Conservation (phyloP, 306 rosid species). For the Cicer chorassanicum region DNA sequence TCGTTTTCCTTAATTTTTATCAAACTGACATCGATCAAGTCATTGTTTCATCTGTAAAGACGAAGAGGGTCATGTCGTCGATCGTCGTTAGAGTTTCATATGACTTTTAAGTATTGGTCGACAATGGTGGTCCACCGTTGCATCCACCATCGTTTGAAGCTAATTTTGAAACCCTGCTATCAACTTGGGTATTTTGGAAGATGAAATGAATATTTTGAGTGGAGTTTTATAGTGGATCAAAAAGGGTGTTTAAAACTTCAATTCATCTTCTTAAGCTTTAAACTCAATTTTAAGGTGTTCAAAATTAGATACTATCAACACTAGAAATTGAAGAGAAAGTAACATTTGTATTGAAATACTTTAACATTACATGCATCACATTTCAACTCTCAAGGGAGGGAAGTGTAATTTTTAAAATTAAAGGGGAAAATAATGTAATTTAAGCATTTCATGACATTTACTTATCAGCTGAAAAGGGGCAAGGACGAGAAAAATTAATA, state of each 20-base stretch:
- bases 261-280: background rate
- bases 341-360: background rate
- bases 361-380: background rate
- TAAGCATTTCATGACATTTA: too few species aligned
- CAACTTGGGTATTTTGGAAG: too few species aligned
- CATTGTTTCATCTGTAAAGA: too few species aligned
- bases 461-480: constrained; percentile 21
- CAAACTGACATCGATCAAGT: too few species aligned
- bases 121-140: too few species aligned
- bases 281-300: background rate
- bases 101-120: too few species aligned
- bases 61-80: too few species aligned
- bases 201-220: too few species aligned
- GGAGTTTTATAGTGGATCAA: background rate
- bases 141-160: background rate
- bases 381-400: background rate
- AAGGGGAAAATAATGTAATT: too few species aligned
- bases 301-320: background rate
- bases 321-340: background rate
- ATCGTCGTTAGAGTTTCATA: too few species aligned
- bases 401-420: background rate
- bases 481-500: constrained; percentile 21
- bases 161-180: background rate
- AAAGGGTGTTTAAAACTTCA: background rate
- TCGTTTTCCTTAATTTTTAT: too few species aligned